Percentiles rank a stretch among this genome's conserved stretches.
phyloP scores from a whole-genome alignment of 208 protist genomes.

The Leishmania arabica region DNA sequence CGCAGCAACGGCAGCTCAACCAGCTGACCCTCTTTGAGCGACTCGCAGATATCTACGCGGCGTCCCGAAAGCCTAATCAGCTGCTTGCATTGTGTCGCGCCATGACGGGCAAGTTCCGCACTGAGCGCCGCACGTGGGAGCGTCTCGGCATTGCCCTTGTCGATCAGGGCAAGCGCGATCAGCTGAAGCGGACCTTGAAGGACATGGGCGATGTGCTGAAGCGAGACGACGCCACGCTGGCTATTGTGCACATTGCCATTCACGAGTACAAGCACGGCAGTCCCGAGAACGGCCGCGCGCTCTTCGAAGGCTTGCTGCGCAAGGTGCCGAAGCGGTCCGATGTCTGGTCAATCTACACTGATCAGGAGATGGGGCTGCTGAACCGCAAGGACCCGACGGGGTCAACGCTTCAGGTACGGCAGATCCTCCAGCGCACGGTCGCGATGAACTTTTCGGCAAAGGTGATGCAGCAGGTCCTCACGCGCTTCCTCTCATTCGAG shows the following conservation, averaged over 20 bases:
- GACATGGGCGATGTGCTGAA: conserved; percentile 75
- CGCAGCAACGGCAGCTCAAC: conserved; percentile 68
- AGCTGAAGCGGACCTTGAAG: conserved; percentile 86
- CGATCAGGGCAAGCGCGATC: conserved; percentile 80
- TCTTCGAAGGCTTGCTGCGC: conserved; percentile 91
- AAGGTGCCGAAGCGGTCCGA: conserved; percentile 88
- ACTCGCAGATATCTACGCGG: conserved; percentile 86
- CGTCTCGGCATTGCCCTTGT: conserved; percentile 77
- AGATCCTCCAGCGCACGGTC: conserved; percentile 82
- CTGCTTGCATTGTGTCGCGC: conserved; percentile 84
- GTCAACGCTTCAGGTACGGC: conserved; percentile 57
- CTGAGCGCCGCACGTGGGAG: conserved; percentile 76
- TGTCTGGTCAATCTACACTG: conserved; percentile 89
- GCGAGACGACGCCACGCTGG: conserved; percentile 52
- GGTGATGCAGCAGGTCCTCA: conserved; percentile 95
- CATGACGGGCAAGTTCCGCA: conserved; percentile 84
- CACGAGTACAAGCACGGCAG: conserved; percentile 86
- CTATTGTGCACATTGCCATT: conserved; percentile 78
- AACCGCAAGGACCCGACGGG: conserved; percentile 44
- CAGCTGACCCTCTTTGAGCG: conserved; percentile 71
- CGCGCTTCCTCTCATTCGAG: conserved; percentile 97
- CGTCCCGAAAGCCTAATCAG: conserved; percentile 73
- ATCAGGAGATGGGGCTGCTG: conserved; percentile 86
- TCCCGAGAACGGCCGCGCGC: conserved; percentile 81
- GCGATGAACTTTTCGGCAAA: conserved; percentile 83